These are phyloP conservation scores for Abrus precatorius DNA, from an alignment of 306 rosid species.

Conservation along the genomic window DNA sequence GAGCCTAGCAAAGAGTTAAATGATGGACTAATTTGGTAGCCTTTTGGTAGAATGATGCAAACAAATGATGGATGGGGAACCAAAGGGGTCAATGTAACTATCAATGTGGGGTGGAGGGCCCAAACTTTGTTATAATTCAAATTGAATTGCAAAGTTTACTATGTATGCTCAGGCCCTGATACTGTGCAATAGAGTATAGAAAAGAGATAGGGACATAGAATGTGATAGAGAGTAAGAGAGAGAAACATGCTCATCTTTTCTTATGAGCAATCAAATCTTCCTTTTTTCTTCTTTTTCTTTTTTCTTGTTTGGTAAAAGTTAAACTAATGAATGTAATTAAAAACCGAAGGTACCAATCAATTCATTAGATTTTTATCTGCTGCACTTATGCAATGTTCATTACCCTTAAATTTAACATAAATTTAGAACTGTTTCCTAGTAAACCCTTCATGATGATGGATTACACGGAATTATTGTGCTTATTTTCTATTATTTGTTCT, in stretches of 20 bases:
- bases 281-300: constrained; percentile 43
- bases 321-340: constrained; percentile 10
- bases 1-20: constrained; percentile 41
- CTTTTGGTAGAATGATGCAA: constrained; percentile 54
- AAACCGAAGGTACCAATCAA: not conserved
- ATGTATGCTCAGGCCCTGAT: constrained; percentile 28
- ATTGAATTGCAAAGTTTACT: constrained; percentile 41
- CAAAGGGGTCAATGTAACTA: constrained; percentile 56
- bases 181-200: not conserved
- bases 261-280: constrained; percentile 45
- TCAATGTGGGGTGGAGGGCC: constrained; percentile 61
- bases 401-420: not conserved
- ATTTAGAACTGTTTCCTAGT: not conserved
- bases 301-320: constrained; percentile 28
- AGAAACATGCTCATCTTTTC: constrained; percentile 46
- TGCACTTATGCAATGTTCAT: not conserved
- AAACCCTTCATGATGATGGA: constrained; percentile 17
- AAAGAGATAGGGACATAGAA: constrained; percentile 21
- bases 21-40: constrained; percentile 46
- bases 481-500: constrained; percentile 10
- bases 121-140: constrained; percentile 52
- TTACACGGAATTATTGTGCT: not conserved
- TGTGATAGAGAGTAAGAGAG: constrained; percentile 36
- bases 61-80: constrained; percentile 58
- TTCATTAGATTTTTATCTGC: not conserved